Conservation (phyloP, 768 basidiomycete species). For the Tylopilus vinaceipallidus region DNA sequence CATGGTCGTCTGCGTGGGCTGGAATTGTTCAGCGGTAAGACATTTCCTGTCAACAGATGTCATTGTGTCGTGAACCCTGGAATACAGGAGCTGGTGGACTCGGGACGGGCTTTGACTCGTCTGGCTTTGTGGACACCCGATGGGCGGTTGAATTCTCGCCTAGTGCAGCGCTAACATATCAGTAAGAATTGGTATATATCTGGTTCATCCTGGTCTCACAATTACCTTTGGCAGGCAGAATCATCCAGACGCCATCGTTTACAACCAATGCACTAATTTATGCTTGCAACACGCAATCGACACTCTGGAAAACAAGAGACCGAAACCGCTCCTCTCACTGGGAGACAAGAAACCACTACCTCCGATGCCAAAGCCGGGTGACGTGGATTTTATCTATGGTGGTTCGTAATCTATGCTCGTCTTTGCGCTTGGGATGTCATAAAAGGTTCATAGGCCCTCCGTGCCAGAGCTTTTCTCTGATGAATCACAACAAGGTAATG, state of each 20-base stretch:
- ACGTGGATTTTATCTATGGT: constrained; percentile 73
- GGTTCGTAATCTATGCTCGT: constrained; percentile 40
- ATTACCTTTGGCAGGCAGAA: constrained; percentile 46
- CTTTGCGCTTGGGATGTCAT: neutral
- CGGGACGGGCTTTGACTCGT: constrained; percentile 62
- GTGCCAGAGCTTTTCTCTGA: constrained; percentile 68
- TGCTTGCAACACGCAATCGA: constrained; percentile 60
- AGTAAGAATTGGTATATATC: constrained; percentile 37
- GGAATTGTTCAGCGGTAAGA: constrained; percentile 68
- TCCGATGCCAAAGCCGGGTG: constrained; percentile 54
- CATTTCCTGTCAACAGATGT: neutral
- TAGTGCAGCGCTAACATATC: constrained; percentile 62
- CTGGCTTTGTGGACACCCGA: constrained; percentile 58
- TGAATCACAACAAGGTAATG: constrained; percentile 60
- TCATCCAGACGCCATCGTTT: constrained; percentile 58
- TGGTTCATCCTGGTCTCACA: neutral
- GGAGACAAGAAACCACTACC: constrained; percentile 38
- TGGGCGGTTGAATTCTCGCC: constrained; percentile 70
- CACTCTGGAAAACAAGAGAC: constrained; percentile 39
- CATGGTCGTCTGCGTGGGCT: constrained; percentile 53
- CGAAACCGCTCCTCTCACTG: constrained; percentile 40
- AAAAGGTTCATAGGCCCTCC: constrained; percentile 54
- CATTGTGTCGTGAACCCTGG: neutral
- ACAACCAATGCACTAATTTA: constrained; percentile 61
- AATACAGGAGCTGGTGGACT: constrained; percentile 70